Percentiles rank a stretch among this genome's conserved stretches.
Evolutionary conservation across 805 yeast genomes (phyloP).

Genomic region (Alloascoidea africana): DNA sequence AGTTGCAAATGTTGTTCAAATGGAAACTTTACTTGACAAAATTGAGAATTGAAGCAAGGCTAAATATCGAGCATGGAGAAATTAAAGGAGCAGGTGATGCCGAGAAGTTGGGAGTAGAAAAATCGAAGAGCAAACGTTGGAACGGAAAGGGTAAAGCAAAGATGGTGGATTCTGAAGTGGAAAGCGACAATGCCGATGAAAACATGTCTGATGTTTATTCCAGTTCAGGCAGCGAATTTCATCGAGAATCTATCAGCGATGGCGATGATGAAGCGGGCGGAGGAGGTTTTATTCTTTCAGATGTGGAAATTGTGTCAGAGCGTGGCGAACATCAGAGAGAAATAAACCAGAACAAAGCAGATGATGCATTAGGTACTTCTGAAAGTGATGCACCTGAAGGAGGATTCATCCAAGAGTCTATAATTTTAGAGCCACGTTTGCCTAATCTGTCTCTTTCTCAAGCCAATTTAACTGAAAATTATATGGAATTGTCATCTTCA

Average conservation of each 20-base stretch:
- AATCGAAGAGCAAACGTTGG: not conserved
- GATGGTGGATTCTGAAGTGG: not conserved
- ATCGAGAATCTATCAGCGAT: not conserved
- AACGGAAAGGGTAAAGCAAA: constrained; percentile 1
- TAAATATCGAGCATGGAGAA: constrained; percentile 33
- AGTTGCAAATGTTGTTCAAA: constrained; percentile 31
- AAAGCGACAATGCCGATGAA: not conserved
- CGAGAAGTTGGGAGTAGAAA: not conserved
- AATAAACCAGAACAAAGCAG: too few species aligned
- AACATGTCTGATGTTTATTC: not conserved
- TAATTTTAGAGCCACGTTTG: too few species aligned
- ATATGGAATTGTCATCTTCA: too few species aligned
- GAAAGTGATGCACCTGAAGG: constrained; percentile 2
- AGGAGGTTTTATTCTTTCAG: not conserved
- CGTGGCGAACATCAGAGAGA: too few species aligned
- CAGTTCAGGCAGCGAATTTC: not conserved
- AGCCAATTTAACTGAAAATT: too few species aligned
- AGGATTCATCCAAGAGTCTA: constrained; percentile 1
- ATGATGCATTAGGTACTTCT: too few species aligned
- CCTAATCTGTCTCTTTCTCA: too few species aligned
- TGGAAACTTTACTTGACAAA: constrained; percentile 41
- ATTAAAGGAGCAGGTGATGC: constrained; percentile 13
- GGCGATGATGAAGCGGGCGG: constrained; percentile 3
- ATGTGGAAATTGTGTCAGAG: too few species aligned
- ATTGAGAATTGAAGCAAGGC: constrained; percentile 29